Evolutionary conservation across 805 yeast species (phyloP), one percentile per base, ranked within the genome.

Genomic region (Ogataea saltuana): DNA sequence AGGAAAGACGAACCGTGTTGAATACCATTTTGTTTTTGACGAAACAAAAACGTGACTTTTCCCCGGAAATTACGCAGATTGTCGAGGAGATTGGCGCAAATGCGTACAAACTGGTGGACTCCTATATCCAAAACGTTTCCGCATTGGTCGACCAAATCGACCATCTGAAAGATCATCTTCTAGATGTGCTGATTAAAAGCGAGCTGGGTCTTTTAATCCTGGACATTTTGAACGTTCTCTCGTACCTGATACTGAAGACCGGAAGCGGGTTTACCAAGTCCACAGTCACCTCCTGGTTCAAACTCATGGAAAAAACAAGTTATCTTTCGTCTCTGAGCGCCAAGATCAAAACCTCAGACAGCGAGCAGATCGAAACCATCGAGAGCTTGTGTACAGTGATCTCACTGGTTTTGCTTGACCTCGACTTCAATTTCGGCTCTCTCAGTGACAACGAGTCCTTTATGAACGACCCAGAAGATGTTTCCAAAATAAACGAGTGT

Each of bases 201-300:
- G 60, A 61, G 25, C 41, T 43, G 37, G 29, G 39, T n/a, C 28
- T 52, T 16, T 16, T 49, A 31, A 18, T 57, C 3, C 31, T 60
- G 10, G 64, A 61, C 23, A 32, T 56, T 2, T 33, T 63, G 15
- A 56, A 60, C 17, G 60, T 41, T 37, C 55, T 54, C 46, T 19
- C 67, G 41, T 46, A 54, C 43, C 40, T 60, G 42, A 36, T 61
- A 42, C 16, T 68, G 46, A 51, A 50, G 10, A 49, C 64, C 0
- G 50, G 46, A 5, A 29, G 45, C 1, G 56, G 58, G 1, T 56
- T 61, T 28, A 35, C 54, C 5, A 56, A 54, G 2, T 37, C 54
- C 1, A 67, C 72, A 2, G 71, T 75, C 3, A 36, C 58, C 2
- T 53, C 63, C 8, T 85, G 93, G 93, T 82, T 83, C 52, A 52